Percentiles rank a stretch among this genome's conserved stretches.
phyloP scores from a whole-genome alignment of 768 basidiomycete genomes.

The Naganishia randhawae region DNA sequence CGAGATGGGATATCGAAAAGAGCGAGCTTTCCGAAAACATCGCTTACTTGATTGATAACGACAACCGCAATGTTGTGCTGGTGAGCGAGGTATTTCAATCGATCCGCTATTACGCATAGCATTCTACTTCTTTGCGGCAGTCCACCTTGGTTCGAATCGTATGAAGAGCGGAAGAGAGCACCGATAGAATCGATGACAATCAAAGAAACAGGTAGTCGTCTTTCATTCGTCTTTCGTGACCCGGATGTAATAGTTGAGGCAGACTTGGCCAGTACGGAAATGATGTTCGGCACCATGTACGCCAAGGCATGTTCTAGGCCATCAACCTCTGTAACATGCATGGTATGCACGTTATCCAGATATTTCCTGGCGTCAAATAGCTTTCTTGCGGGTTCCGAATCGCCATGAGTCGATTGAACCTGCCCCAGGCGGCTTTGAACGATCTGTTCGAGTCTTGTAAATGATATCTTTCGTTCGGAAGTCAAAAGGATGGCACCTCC shows the following conservation, averaged over 20 bases:
- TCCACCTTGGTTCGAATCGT: conserved; percentile 60
- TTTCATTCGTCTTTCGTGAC: conserved; percentile 36
- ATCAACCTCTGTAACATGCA: conserved; percentile 51
- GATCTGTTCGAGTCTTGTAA: conserved; percentile 42
- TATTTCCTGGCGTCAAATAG: conserved; percentile 15
- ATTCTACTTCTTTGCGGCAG: conserved; percentile 70
- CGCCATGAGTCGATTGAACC: neutral
- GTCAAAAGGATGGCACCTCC: conserved; percentile 44
- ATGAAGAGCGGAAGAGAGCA: conserved; percentile 70
- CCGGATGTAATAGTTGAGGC: conserved; percentile 41
- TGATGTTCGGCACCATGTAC: conserved; percentile 49
- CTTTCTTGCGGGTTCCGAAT: neutral
- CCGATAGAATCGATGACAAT: conserved; percentile 83
- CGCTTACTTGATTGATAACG: conserved; percentile 83
- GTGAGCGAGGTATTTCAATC: conserved; percentile 68
- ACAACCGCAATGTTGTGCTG: conserved; percentile 67
- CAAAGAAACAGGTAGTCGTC: conserved; percentile 62
- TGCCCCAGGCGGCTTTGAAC: conserved; percentile 32
- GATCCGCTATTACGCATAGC: conserved; percentile 63
- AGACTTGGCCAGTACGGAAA: conserved; percentile 54
- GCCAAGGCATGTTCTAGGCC: conserved; percentile 51
- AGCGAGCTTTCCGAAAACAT: conserved; percentile 58
- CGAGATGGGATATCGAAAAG: neutral
- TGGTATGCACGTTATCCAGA: conserved; percentile 57
- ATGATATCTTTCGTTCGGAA: conserved; percentile 46